Conservation (phyloP, 768 basidiomycete species). For the Cystofilobasidium ferigula region DNA sequence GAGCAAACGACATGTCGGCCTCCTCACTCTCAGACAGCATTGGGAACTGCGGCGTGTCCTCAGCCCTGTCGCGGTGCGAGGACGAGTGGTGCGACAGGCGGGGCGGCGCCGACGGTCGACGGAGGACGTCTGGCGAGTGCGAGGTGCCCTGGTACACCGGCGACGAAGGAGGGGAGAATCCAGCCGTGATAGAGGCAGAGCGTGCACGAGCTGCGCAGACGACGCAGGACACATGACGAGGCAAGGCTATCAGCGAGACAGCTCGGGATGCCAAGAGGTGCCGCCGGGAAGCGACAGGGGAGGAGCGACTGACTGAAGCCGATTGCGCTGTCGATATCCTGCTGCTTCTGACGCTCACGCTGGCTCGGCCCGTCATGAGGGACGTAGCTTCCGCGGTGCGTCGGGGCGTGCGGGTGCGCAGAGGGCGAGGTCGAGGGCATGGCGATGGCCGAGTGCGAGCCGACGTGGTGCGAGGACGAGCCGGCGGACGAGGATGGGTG, state of each 20-base stretch:
- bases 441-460: background rate
- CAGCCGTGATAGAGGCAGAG: constrained; percentile 27
- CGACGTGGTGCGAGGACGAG: background rate
- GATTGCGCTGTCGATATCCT: constrained; percentile 1
- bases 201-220: constrained; percentile 36
- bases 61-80: constrained; percentile 35
- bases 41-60: constrained; percentile 40
- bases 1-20: constrained; percentile 32
- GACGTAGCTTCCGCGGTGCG: background rate
- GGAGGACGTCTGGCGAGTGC: constrained; percentile 5
- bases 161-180: constrained; percentile 12
- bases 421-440: constrained; percentile 3
- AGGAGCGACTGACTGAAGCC: constrained; percentile 2
- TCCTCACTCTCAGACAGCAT: constrained; percentile 47
- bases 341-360: constrained; percentile 1
- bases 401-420: background rate
- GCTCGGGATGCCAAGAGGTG: background rate
- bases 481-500: background rate
- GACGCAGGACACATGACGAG: background rate
- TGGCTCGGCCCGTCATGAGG: background rate
- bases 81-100: constrained; percentile 31
- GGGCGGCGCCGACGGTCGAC: constrained; percentile 4
- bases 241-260: constrained; percentile 40
- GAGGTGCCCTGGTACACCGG: constrained; percentile 5
- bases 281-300: background rate